phyloP scores from a whole-genome alignment of 768 basidiomycete genomes.

The Amylocystis lapponica region DNA sequence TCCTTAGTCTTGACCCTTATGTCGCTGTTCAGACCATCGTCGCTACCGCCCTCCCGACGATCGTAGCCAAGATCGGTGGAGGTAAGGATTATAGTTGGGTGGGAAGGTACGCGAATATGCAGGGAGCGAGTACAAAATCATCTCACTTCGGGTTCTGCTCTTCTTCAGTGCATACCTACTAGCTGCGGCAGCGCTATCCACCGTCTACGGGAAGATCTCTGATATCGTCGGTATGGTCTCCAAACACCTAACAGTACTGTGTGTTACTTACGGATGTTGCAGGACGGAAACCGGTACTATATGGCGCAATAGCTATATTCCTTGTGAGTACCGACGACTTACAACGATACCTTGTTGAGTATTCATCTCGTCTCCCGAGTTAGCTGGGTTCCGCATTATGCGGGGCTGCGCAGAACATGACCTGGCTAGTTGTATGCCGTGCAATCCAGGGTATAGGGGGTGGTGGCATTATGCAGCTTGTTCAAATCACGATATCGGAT shows the following conservation, averaged over 20 bases:
- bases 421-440: conserved; percentile 69
- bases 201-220: conserved; percentile 75
- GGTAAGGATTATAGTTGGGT: conserved; percentile 46
- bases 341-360: background rate
- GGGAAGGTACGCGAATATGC: too few relatives aligned
- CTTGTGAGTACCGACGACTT: conserved; percentile 47
- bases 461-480: conserved; percentile 72
- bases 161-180: conserved; percentile 64
- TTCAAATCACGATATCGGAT: conserved; percentile 75
- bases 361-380: background rate
- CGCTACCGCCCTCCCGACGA: conserved; percentile 45
- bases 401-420: conserved; percentile 75
- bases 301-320: conserved; percentile 59
- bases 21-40: conserved; percentile 38
- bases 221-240: conserved; percentile 39
- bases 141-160: background rate
- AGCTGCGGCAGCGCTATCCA: conserved; percentile 58
- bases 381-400: conserved; percentile 78
- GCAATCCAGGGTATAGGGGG: conserved; percentile 84
- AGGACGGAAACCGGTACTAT: conserved; percentile 70
- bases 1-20: too few relatives aligned
- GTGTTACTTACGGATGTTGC: conserved; percentile 10
- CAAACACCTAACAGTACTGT: too few relatives aligned
- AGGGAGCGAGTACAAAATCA: conserved; percentile 3
- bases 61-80: conserved; percentile 38